Percentiles rank a stretch among this genome's conserved stretches.
phyloP scores from a whole-genome alignment of 139 green algal species.

The Picochlorum sp. region DNA sequence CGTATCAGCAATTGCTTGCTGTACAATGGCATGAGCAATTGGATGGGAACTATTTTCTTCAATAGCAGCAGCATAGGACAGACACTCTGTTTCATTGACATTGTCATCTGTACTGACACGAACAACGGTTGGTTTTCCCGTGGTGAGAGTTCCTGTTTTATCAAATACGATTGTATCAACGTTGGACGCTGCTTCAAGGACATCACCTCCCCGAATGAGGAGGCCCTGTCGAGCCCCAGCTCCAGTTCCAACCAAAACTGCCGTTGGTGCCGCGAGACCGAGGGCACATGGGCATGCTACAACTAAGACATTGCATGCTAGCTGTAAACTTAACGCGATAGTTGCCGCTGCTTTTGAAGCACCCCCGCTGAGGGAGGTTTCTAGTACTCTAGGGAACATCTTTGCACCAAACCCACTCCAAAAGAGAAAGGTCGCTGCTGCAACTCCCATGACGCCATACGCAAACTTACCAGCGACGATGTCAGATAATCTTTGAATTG shows the following conservation, averaged over 20 bases:
- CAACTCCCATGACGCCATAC: conserved; percentile 68
- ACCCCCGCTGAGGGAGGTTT: conserved; percentile 11
- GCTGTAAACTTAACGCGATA: conserved; percentile 64
- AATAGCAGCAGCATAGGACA: conserved; percentile 55
- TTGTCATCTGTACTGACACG: conserved; percentile 6
- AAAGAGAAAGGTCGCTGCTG: conserved; percentile 69
- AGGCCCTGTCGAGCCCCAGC: conserved; percentile 66
- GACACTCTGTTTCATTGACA: background rate
- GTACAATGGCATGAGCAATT: conserved; percentile 45
- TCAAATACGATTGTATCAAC: conserved; percentile 87
- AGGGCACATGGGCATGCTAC: conserved; percentile 90
- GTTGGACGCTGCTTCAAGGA: conserved; percentile 58
- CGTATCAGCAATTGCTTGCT: conserved; percentile 7
- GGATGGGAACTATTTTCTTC: conserved; percentile 69
- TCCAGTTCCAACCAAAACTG: conserved; percentile 81
- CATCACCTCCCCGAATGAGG: conserved; percentile 75
- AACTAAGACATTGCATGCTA: conserved; percentile 88
- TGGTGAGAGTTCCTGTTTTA: conserved; percentile 92
- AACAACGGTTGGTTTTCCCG: conserved; percentile 59
- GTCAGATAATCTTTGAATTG: conserved; percentile 80
- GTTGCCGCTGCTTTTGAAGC: conserved; percentile 16
- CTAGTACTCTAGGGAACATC: conserved; percentile 58
- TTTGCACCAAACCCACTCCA: conserved; percentile 52
- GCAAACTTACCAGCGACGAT: conserved; percentile 53
- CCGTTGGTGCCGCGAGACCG: conserved; percentile 84